phyloP scores from a whole-genome alignment of 2,329 filamentous ascomycete species.

The Onygena corvina region DNA sequence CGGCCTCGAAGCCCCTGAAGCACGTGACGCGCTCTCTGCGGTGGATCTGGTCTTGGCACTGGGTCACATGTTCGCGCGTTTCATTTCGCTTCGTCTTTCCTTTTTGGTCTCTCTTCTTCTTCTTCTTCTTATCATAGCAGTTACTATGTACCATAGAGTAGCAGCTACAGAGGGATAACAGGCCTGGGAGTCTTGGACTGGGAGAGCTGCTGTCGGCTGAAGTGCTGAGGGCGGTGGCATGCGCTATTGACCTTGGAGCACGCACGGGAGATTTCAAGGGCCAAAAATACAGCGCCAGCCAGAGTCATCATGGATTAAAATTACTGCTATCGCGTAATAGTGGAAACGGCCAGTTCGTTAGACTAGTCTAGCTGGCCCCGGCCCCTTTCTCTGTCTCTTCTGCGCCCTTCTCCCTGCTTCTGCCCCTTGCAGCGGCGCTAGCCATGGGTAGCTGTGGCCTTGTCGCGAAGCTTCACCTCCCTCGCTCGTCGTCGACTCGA shows the following conservation, averaged over 20 bases:
- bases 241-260: conserved; percentile 1
- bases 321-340: conserved; percentile 7
- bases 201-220: no score
- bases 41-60: neutral
- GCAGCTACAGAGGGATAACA: no score
- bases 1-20: neutral
- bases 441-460: conserved; percentile 9
- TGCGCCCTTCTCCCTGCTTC: neutral
- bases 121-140: neutral
- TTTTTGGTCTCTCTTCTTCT: neutral
- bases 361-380: no score
- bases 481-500: no score
- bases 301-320: conserved; percentile 1
- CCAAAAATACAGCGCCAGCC: no score
- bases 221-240: neutral
- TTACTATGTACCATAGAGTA: no score
- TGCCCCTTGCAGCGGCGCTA: neutral
- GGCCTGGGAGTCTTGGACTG: no score
- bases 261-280: neutral
- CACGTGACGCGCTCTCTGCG: neutral
- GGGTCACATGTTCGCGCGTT: conserved; percentile 1
- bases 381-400: neutral
- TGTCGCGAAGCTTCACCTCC: neutral
- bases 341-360: neutral
- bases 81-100: no score